Base-by-base conservation (phyloP, 129 eudicot species). In the Chrysanthemum makinoi region DNA sequence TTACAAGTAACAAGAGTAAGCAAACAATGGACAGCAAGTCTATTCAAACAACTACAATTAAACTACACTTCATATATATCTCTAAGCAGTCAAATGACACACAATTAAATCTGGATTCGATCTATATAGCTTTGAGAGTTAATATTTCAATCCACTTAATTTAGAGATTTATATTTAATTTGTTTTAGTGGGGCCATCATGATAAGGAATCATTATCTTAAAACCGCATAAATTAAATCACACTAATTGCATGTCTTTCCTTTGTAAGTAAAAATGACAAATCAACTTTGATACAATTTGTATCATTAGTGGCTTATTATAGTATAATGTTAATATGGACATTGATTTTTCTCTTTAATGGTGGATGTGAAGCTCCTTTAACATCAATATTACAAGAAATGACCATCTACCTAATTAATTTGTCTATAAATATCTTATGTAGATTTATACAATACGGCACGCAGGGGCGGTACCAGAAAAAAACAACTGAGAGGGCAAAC, bases 131-230 rank as follows among this genome's bases (percentile, higher is more conserved):
- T 51, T 51, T 51, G 15, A 11, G 56, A n/a, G 15, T 51, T 17
- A 14, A 20, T 5, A 54, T 13, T 15, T 48, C 33, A 66, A 67
- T 44, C 79, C 73, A 75, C 61, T 66, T 3, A 51, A 2, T 51
- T 51, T 11, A 39, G 46, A 4, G 18, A 52, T 2, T 64, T 63
- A 35, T 22, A 39, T 35, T 59, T 72, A 15, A 30, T 16, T 26
- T 5, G 13, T 17, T n/a, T 39, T 78, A 52, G 71, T 74, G 64
- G 80, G 72, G 30, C 72, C 80, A 55, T 84, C 87, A 80, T 77
- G 33, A 85, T 71, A 77, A 76, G 83, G 89, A 85, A 91, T 87
- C 86, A 74, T 88, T 80, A 91, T 86, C 85, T 80, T 80, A 56
- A 70, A 81, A 86, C 82, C 89, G 76, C 89, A 90, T 70, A 82